Evolutionary conservation across 2,329 filamentous ascomycete species (phyloP).

Genomic region (Thelonectria olida): DNA sequence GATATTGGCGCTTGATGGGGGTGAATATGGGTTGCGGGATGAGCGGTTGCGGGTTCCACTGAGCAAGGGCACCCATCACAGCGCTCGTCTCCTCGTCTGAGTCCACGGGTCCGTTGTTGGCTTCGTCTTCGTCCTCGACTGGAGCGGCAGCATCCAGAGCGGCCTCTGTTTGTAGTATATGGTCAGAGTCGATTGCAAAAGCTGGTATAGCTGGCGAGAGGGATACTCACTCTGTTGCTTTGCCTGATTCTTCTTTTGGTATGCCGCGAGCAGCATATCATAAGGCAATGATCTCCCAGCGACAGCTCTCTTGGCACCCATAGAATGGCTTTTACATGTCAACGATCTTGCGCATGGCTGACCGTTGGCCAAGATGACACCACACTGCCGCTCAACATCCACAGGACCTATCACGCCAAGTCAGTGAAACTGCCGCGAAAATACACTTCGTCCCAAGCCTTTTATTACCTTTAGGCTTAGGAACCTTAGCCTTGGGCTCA

Average conservation of each 20-base stretch:
- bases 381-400: slow-evolving; percentile 93
- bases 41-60: slow-evolving; percentile 81
- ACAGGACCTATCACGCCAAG: slow-evolving; percentile 70
- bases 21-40: slow-evolving; percentile 71
- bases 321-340: slow-evolving; percentile 94
- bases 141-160: slow-evolving; percentile 95
- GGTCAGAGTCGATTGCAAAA: slow-evolving; percentile 27
- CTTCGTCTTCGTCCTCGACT: slow-evolving; percentile 84
- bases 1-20: slow-evolving; percentile 71
- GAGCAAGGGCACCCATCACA: slow-evolving; percentile 83
- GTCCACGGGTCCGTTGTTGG: slow-evolving; percentile 83
- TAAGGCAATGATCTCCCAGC: slow-evolving; percentile 89
- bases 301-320: slow-evolving; percentile 92
- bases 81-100: slow-evolving; percentile 93
- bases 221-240: slow-evolving; percentile 86
- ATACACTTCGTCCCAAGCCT: not conserved
- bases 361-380: slow-evolving; percentile 85
- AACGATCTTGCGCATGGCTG: slow-evolving; percentile 87
- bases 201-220: not conserved
- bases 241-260: slow-evolving; percentile 98
- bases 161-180: slow-evolving; percentile 69
- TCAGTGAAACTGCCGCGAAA: slow-evolving; percentile 22
- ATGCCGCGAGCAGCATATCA: slow-evolving; percentile 87
- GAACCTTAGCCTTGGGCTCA: slow-evolving; percentile 82
- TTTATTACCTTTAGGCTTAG: slow-evolving; percentile 79